phyloP scores from a whole-genome alignment of 805 yeast species.

The Wickerhamomyces subpelliculosus region DNA sequence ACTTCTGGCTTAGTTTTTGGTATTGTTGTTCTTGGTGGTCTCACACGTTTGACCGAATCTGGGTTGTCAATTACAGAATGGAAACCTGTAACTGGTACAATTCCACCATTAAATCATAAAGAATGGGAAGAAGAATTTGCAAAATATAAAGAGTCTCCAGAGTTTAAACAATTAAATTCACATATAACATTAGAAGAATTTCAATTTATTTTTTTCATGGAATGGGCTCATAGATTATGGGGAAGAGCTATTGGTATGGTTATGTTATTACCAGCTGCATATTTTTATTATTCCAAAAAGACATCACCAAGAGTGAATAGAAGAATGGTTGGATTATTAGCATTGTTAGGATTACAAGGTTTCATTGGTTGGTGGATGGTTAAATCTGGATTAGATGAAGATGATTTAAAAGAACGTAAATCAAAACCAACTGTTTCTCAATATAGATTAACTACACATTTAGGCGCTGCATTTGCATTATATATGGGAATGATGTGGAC shows the following conservation, averaged over 20 bases:
- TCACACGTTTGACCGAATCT: constrained; percentile 91
- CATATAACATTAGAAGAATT: constrained; percentile 87
- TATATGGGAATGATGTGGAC: constrained; percentile 89
- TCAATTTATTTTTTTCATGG: constrained; percentile 93
- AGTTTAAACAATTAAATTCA: constrained; percentile 81
- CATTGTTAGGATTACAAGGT: constrained; percentile 86
- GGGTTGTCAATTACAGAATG: constrained; percentile 96
- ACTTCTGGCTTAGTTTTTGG: constrained; percentile 88
- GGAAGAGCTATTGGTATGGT: constrained; percentile 87
- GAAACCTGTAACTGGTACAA: constrained; percentile 94
- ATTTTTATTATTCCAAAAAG: constrained; percentile 60
- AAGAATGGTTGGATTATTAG: constrained; percentile 66
- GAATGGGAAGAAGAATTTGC: constrained; percentile 86
- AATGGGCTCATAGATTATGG: constrained; percentile 92
- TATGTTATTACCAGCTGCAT: constrained; percentile 78
- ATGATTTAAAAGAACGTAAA: constrained; percentile 67
- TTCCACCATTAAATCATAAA: constrained; percentile 75
- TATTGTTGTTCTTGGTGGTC: constrained; percentile 93
- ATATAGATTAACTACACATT: constrained; percentile 87
- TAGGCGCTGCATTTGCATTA: constrained; percentile 85
- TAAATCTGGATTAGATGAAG: constrained; percentile 82
- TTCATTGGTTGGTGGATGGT: constrained; percentile 99
- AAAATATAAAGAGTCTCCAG: constrained; percentile 83
- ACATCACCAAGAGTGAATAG: constrained; percentile 62
- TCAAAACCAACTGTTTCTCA: constrained; percentile 98